Conservation (phyloP, 1,139 yeast species). For the Hemisphaericaspora xylofermentans region DNA sequence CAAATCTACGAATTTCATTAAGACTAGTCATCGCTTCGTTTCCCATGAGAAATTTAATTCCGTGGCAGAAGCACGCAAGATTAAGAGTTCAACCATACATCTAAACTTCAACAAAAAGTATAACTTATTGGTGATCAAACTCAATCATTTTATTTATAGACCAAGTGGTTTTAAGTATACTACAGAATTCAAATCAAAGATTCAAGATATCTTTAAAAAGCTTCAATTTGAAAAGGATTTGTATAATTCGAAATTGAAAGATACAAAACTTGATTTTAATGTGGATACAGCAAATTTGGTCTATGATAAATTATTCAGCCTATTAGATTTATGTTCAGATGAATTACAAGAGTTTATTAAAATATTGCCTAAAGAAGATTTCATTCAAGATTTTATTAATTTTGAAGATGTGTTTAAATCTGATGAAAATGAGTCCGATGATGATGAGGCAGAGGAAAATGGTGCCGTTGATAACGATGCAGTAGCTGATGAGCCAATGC, state of each 20-base stretch:
- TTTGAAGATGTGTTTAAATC: conserved; percentile 20
- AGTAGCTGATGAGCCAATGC: conserved; percentile 11
- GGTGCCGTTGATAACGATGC: conserved; percentile 13
- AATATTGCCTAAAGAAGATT: conserved; percentile 27
- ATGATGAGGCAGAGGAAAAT: conserved; percentile 14
- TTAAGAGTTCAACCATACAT: conserved; percentile 13
- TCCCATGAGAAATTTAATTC: conserved; percentile 5
- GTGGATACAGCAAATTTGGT: conserved; percentile 26
- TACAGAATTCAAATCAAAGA: conserved; percentile 11
- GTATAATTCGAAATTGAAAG: conserved; percentile 8
- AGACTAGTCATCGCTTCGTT: conserved; percentile 13
- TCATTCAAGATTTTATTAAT: conserved; percentile 32
- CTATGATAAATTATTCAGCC: conserved; percentile 24
- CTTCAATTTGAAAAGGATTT: conserved; percentile 17
- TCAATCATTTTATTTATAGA: conserved; percentile 18
- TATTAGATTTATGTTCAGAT: conserved; percentile 18
- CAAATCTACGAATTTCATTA: conserved; percentile 28
- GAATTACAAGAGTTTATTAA: conserved; percentile 23
- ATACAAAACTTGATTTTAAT: conserved; percentile 22
- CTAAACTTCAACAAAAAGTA: conserved; percentile 13
- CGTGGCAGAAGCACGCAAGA: conserved; percentile 4
- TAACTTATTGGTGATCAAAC: conserved; percentile 23
- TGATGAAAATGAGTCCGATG: conserved; percentile 16
- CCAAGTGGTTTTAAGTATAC: conserved; percentile 11
- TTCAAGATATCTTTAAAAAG: conserved; percentile 18